Evolutionary conservation across 2,329 filamentous ascomycete species (phyloP).

Genomic region (Dothiorella sarmentorum): DNA sequence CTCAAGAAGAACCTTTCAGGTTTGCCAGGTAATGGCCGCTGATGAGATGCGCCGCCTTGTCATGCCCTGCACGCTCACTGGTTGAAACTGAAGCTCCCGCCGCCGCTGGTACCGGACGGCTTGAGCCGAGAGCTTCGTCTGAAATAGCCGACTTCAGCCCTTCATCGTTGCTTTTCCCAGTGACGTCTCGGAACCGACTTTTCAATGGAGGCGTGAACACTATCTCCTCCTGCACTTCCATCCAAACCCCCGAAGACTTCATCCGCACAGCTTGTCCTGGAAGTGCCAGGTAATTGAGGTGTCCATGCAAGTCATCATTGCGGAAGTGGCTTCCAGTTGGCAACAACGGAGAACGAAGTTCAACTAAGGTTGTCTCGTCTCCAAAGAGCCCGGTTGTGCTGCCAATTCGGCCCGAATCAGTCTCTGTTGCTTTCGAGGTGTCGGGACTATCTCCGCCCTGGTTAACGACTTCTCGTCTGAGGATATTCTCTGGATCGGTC

Average conservation of each 20-base stretch:
- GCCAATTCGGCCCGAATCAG: background rate
- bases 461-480: background rate
- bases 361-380: background rate
- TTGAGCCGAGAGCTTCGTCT: background rate
- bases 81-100: background rate
- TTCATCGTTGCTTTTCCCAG: background rate
- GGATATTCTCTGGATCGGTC: background rate
- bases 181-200: background rate
- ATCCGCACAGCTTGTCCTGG: constrained; percentile 16
- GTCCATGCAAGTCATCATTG: background rate
- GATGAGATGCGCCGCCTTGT: background rate
- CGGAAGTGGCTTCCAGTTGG: background rate
- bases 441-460: background rate
- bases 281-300: background rate
- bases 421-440: background rate
- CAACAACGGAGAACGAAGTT: background rate
- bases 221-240: constrained; percentile 18
- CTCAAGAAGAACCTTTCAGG: constrained; percentile 3
- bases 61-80: background rate
- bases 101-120: background rate
- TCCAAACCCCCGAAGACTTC: constrained; percentile 9
- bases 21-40: background rate
- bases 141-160: background rate
- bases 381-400: background rate
- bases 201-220: background rate